Evolutionary conservation across 1,284 basidiomycete genomes (phyloP).

Genomic region (Pseudozyma hubeiensis): DNA sequence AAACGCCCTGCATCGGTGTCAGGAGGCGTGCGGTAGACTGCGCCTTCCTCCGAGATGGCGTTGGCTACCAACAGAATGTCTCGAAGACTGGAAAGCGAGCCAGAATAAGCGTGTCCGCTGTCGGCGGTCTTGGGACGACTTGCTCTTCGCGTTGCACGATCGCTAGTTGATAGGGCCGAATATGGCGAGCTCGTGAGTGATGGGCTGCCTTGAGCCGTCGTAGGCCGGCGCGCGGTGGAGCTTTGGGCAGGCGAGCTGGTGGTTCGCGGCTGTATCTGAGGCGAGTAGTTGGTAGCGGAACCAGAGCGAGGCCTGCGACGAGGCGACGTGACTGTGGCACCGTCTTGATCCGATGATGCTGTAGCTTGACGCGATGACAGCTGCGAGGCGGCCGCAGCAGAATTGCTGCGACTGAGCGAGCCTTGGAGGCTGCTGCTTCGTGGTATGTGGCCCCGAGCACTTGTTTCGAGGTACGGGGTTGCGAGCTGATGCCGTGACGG

Average conservation of each 20-base stretch:
- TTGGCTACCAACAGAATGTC: conserved; percentile 36
- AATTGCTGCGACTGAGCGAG: conserved; percentile 11
- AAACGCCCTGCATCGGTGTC: conserved; percentile 17
- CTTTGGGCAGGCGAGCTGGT: conserved; percentile 33
- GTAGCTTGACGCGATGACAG: neutral
- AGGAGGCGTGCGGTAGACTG: conserved; percentile 33
- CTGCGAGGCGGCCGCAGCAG: neutral
- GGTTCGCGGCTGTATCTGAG: conserved; percentile 44
- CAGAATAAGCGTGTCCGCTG: conserved; percentile 22
- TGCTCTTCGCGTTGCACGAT: conserved; percentile 9
- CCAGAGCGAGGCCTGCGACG: conserved; percentile 32
- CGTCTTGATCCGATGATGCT: neutral
- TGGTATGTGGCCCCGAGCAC: conserved; percentile 10
- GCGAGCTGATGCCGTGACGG: neutral
- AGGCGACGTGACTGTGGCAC: conserved; percentile 9
- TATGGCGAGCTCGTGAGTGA: conserved; percentile 8
- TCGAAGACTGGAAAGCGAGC: conserved; percentile 34
- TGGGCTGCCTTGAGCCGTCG: conserved; percentile 20
- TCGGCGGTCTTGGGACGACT: conserved; percentile 37
- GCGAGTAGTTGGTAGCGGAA: conserved; percentile 15
- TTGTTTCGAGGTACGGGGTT: neutral
- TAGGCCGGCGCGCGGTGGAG: conserved; percentile 9
- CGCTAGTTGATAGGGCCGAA: neutral
- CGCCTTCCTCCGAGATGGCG: conserved; percentile 39
- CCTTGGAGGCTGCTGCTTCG: conserved; percentile 43